Percentiles rank a stretch among this genome's conserved stretches.
phyloP scores from a whole-genome alignment of 2,329 filamentous ascomycete species.

The Exophiala sideris region DNA sequence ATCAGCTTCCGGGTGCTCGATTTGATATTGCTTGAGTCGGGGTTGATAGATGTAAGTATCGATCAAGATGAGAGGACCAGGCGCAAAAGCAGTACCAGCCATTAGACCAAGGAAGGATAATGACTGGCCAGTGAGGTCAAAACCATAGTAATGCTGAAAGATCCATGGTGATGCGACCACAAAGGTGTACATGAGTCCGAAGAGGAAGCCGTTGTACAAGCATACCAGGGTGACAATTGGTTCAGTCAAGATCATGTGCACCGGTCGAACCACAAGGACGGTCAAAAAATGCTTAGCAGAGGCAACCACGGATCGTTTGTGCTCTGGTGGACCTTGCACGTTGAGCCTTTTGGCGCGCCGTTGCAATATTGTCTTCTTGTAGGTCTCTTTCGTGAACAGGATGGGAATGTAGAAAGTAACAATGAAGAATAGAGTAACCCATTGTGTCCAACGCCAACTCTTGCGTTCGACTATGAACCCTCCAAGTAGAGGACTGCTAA shows the following conservation, averaged over 20 bases:
- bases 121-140: slow-evolving; percentile 18
- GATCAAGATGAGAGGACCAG: slow-evolving; percentile 20
- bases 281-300: slow-evolving; percentile 37
- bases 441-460: slow-evolving; percentile 36
- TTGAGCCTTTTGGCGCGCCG: slow-evolving; percentile 13
- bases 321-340: slow-evolving; percentile 8
- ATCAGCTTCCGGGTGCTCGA: neutral
- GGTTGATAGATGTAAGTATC: slow-evolving; percentile 41
- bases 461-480: slow-evolving; percentile 63
- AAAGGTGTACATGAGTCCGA: slow-evolving; percentile 78
- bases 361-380: slow-evolving; percentile 29
- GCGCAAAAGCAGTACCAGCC: slow-evolving; percentile 18
- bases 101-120: slow-evolving; percentile 27
- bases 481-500: slow-evolving; percentile 36
- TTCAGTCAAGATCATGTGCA: slow-evolving; percentile 64
- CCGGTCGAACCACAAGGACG: slow-evolving; percentile 48
- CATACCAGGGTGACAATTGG: slow-evolving; percentile 68
- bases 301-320: slow-evolving; percentile 58
- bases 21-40: slow-evolving; percentile 35
- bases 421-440: slow-evolving; percentile 32
- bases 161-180: slow-evolving; percentile 80
- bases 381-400: slow-evolving; percentile 34
- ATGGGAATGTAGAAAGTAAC: slow-evolving; percentile 32
- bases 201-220: slow-evolving; percentile 72
- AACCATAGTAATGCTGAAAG: slow-evolving; percentile 46